Evolutionary conservation across 2,329 filamentous ascomycete species (phyloP).

Genomic region (Paecilomyces dactylethromorphus): DNA sequence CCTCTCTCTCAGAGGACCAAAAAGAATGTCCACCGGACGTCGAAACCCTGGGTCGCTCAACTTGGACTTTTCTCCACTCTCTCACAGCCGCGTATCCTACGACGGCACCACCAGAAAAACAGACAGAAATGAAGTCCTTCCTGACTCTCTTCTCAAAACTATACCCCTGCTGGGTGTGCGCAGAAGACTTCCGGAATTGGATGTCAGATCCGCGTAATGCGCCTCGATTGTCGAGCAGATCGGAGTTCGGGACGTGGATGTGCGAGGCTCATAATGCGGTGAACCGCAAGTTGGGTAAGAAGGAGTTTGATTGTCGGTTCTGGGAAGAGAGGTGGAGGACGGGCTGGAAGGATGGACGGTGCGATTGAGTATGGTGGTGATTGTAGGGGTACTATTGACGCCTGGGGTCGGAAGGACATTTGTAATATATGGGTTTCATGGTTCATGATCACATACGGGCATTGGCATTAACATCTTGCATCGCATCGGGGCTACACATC

Average conservation of each 20-base stretch:
- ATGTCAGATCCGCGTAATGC: conserved; percentile 61
- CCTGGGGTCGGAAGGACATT: not conserved
- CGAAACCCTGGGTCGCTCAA: conserved; percentile 74
- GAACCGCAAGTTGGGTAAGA: conserved; percentile 75
- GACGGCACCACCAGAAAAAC: conserved; percentile 59
- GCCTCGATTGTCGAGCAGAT: conserved; percentile 50
- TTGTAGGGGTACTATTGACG: not conserved
- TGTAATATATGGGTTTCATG: not conserved
- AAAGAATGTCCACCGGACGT: conserved; percentile 84
- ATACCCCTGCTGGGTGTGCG: conserved; percentile 95
- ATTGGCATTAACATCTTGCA: not conserved
- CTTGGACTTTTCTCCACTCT: conserved; percentile 90
- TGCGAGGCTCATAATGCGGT: conserved; percentile 47
- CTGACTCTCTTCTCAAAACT: conserved; percentile 73
- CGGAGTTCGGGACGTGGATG: conserved; percentile 44
- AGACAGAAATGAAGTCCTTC: conserved; percentile 71
- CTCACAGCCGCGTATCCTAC: conserved; percentile 83
- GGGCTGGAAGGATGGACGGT: conserved; percentile 67
- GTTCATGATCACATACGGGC: not conserved
- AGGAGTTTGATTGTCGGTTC: conserved; percentile 75
- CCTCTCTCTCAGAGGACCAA: conserved; percentile 31
- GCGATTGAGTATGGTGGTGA: conserved; percentile 41
- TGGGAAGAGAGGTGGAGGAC: conserved; percentile 96
- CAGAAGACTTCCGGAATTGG: conserved; percentile 81
- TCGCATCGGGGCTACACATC: not conserved